phyloP scores from a whole-genome alignment of 1,284 basidiomycete genomes.

The Rhodotorula sp. region DNA sequence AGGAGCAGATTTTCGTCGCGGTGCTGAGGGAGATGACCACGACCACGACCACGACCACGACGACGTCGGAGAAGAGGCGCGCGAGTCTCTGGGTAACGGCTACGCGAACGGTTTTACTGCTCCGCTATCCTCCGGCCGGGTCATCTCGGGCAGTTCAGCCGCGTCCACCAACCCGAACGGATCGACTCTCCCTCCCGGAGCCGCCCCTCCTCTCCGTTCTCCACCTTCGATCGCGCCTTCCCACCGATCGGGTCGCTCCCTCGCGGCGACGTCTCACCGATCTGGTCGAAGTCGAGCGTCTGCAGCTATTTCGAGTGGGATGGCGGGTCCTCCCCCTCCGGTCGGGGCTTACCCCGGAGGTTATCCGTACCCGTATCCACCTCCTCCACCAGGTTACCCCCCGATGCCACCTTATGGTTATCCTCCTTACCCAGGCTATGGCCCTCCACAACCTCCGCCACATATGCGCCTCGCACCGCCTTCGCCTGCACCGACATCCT shows the following conservation, averaged over 20 bases:
- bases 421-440: slow-evolving; percentile 1
- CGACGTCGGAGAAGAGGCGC: neutral
- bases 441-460: neutral
- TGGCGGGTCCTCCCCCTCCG: neutral
- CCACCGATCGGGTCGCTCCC: neutral
- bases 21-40: neutral
- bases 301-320: neutral
- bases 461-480: neutral
- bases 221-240: neutral
- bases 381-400: neutral
- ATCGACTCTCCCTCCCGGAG: slow-evolving; percentile 1
- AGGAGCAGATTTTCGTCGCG: neutral
- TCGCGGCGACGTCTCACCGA: neutral
- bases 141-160: neutral
- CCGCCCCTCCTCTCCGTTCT: neutral
- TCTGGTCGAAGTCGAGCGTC: neutral
- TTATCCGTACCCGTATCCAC: slow-evolving; percentile 2
- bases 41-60: neutral
- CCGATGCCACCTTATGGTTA: slow-evolving; percentile 5
- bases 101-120: neutral
- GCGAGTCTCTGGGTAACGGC: neutral
- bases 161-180: neutral
- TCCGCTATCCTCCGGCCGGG: no score
- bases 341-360: neutral
- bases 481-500: neutral